Percentiles rank a stretch among this genome's conserved stretches.
Evolutionary conservation across 2,329 filamentous ascomycete genomes (phyloP).

Genomic region (Westerdykella aurantiaca): DNA sequence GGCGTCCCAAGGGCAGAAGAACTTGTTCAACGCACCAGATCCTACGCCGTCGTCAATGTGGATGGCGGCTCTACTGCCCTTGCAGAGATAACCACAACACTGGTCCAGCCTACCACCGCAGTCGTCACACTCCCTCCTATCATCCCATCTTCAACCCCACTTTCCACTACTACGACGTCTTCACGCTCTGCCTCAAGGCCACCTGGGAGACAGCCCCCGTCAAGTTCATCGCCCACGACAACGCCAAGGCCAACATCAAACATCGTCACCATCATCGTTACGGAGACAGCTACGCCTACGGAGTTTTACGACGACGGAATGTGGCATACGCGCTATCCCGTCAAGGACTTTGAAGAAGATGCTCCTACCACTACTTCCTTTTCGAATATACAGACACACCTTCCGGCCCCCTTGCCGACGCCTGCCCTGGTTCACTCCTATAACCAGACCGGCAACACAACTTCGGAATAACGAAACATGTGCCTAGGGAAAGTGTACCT

Average conservation of each 20-base stretch:
- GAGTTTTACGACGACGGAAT: constrained; percentile 43
- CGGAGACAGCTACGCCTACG: constrained; percentile 21
- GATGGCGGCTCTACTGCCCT: constrained; percentile 29
- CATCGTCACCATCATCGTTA: constrained; percentile 27
- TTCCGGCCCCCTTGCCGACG: constrained; percentile 2
- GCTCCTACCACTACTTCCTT: constrained; percentile 5
- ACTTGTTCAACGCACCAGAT: constrained; percentile 23
- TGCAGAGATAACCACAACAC: constrained; percentile 9
- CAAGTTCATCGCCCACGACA: constrained; percentile 8
- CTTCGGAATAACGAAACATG: no score
- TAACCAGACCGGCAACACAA: constrained; percentile 5
- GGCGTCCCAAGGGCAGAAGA: constrained; percentile 8
- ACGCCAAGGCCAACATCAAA: constrained; percentile 16
- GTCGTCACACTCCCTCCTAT: constrained; percentile 14
- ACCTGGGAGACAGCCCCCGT: constrained; percentile 3
- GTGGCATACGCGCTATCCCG: constrained; percentile 41
- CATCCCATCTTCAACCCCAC: constrained; percentile 4
- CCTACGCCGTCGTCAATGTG: constrained; percentile 38
- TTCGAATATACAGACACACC: background rate
- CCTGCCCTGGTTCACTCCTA: constrained; percentile 1
- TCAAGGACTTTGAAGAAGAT: constrained; percentile 28
- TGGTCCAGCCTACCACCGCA: background rate
- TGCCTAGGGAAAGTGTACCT: no score
- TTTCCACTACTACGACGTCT: background rate
- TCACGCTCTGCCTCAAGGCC: background rate